Conservation (phyloP, 108 stramenopile genomes). For the Pseudonitzschia multistriata region DNA sequence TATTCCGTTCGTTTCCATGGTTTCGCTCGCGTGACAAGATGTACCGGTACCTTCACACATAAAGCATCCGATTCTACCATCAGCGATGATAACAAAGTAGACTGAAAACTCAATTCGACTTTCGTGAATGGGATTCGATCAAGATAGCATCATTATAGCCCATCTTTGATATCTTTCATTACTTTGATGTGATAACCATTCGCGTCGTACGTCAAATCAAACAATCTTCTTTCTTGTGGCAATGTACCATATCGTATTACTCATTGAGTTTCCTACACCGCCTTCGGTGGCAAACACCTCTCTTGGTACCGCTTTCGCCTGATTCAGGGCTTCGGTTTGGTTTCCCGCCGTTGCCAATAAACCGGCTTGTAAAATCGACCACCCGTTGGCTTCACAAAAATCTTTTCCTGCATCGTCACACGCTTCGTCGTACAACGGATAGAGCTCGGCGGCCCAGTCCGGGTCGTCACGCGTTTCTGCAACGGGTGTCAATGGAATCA, state of each 20-base stretch:
- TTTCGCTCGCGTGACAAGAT: too few species aligned
- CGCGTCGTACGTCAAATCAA: not conserved
- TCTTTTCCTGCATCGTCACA: constrained; percentile 40
- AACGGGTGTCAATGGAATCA: constrained; percentile 77
- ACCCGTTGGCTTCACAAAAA: constrained; percentile 47
- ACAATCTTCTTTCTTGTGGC: constrained; percentile 38
- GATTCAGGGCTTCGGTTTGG: constrained; percentile 42
- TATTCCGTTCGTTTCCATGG: too few species aligned
- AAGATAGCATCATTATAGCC: too few species aligned
- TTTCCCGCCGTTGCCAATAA: constrained; percentile 57
- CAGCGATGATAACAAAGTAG: too few species aligned
- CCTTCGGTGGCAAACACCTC: constrained; percentile 52
- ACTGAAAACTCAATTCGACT: too few species aligned
- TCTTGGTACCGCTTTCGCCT: constrained; percentile 32
- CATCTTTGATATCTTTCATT: too few species aligned
- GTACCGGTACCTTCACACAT: too few species aligned
- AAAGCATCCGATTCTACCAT: too few species aligned
- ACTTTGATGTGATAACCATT: not conserved
- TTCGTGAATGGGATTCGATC: too few species aligned
- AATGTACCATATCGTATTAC: constrained; percentile 64
- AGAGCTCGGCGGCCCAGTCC: constrained; percentile 68
- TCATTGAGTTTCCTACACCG: constrained; percentile 49
- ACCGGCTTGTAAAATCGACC: constrained; percentile 53
- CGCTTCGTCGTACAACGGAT: constrained; percentile 58
- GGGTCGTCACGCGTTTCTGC: constrained; percentile 72